phyloP scores from a whole-genome alignment of 352 stramenopile species.

The Elongisporangium anandrum region DNA sequence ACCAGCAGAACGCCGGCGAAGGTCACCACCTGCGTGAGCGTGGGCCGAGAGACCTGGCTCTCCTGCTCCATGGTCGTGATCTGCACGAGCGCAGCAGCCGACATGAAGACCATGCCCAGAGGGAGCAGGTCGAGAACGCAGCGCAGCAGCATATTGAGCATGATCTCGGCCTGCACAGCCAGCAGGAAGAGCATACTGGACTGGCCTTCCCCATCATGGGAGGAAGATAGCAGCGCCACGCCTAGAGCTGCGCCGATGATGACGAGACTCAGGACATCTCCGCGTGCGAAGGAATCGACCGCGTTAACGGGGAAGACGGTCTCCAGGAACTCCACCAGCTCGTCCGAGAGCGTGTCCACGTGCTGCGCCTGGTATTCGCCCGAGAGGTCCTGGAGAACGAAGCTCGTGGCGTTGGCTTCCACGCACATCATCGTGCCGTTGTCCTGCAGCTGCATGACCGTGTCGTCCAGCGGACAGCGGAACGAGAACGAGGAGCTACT shows the following conservation, averaged over 20 bases:
- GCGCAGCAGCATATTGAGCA: constrained; percentile 32
- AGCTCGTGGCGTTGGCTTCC: constrained; percentile 31
- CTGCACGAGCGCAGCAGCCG: constrained; percentile 22
- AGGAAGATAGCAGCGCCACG: constrained; percentile 19
- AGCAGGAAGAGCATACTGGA: constrained; percentile 47
- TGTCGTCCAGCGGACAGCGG: constrained; percentile 14
- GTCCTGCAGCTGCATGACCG: constrained; percentile 24
- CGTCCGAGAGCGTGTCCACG: constrained; percentile 17
- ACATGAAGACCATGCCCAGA: constrained; percentile 35
- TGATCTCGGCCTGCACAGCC: constrained; percentile 32
- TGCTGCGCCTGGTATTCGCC: constrained; percentile 2
- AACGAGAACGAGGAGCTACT: constrained; percentile 11
- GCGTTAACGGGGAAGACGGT: constrained; percentile 28
- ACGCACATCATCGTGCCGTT: constrained; percentile 29
- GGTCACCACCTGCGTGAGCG: constrained; percentile 26
- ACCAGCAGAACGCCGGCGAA: constrained; percentile 43
- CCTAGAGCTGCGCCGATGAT: constrained; percentile 25
- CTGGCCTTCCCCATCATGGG: constrained; percentile 10
- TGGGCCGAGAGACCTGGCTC: constrained; percentile 4
- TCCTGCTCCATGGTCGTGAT: not conserved
- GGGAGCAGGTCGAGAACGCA: constrained; percentile 34
- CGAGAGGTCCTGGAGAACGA: constrained; percentile 48
- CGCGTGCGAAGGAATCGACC: constrained; percentile 16
- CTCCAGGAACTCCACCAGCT: constrained; percentile 21
- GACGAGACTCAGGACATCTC: constrained; percentile 33